These are phyloP conservation scores for Pleurostoma richardsiae DNA, from an alignment of 2,329 filamentous ascomycete genomes.

Conservation along the genomic window DNA sequence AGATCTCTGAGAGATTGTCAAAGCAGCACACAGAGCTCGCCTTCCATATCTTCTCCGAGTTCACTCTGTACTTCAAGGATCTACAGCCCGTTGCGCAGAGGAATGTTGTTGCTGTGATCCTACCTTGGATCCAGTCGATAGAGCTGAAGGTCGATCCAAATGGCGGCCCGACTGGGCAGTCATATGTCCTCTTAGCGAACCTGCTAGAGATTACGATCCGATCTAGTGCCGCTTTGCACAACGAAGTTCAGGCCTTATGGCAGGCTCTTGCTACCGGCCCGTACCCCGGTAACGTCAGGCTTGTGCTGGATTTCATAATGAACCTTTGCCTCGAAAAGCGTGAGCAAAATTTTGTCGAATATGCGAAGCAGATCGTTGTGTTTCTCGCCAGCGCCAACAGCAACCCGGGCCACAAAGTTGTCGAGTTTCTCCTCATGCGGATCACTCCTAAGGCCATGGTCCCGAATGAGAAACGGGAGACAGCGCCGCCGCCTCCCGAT, in stretches of 20 bases:
- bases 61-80: constrained; percentile 88
- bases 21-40: constrained; percentile 85
- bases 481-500: constrained; percentile 66
- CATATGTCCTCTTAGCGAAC: constrained; percentile 92
- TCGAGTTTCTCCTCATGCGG: constrained; percentile 88
- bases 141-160: constrained; percentile 90
- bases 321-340: constrained; percentile 85
- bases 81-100: constrained; percentile 77
- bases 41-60: constrained; percentile 94
- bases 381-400: constrained; percentile 78
- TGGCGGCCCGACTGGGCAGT: constrained; percentile 82
- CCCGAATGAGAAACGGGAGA: constrained; percentile 73
- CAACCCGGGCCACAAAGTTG: constrained; percentile 78
- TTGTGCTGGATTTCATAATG: constrained; percentile 96
- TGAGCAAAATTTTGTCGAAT: constrained; percentile 97
- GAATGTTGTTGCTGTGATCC: constrained; percentile 88
- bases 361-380: constrained; percentile 96
- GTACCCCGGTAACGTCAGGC: constrained; percentile 86
- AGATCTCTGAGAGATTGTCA: constrained; percentile 86
- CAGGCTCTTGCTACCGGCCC: constrained; percentile 91
- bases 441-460: constrained; percentile 97
- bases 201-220: constrained; percentile 95
- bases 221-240: constrained; percentile 81
- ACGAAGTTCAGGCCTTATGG: constrained; percentile 96
- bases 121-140: constrained; percentile 94